Base-by-base conservation (phyloP, 2,329 filamentous ascomycete species). In the Tolypocladium capitatum region DNA sequence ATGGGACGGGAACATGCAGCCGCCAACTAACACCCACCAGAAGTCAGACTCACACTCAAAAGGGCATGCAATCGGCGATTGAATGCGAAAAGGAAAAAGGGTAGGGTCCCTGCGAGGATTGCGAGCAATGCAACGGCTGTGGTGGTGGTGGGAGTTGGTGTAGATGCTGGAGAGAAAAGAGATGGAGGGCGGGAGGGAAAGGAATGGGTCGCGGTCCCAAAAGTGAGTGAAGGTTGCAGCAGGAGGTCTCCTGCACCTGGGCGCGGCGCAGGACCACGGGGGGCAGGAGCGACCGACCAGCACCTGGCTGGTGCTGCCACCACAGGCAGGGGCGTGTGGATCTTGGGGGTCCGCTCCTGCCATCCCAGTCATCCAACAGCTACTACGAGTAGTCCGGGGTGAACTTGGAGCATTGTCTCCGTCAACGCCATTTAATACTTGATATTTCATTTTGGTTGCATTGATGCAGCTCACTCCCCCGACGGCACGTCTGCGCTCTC, bases 171-270 rank as follows among this genome's bases (percentile, higher is more conserved):
- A 52, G 55, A 47, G 48, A 51, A 48, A 47, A 48, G 46, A 46
- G 48, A 48, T 45, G 49, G 48, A 54, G 50, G 49, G 52, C 49
- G 52, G 24, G 48, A 35, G 55, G 48, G 47, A 18, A 49, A 53
- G 54, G 53, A 51, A 59, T 55, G 55, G 56, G 54, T 58, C 53
- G 53, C 56, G 55, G 53, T 52, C 53, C 51, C 55, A 53, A 53
- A 54, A 49, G 49, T 35, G 46, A 46, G 52, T 49, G 48, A 48
- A 53, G 50, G 56, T 52, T 52, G 54, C 51, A 47, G 56, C 51
- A 53, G 47, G 53, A 55, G 47, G 55, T 57, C n/a, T 56, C 52
- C 51, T 52, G 24, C n/a, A n/a, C n/a, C n/a, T n/a, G n/a, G n/a
- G n/a, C n/a, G n/a, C n/a, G n/a, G n/a, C n/a, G n/a, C n/a, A 42